These are phyloP conservation scores for Xylaria cubensis DNA, from an alignment of 495 filamentous ascomycete species.

Conservation along the genomic window DNA sequence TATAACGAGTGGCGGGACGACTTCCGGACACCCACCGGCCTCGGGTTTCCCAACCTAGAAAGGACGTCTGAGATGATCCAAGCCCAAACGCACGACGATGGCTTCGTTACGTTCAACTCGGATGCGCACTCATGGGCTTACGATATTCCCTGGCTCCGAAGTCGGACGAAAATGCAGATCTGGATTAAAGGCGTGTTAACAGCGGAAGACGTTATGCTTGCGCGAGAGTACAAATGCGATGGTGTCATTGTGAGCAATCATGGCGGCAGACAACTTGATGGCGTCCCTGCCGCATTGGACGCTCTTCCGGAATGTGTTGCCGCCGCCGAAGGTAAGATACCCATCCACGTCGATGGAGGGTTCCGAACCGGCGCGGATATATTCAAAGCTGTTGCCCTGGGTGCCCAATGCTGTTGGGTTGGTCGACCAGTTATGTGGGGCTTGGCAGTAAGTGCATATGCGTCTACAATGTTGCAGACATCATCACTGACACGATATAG, in stretches of 20 bases:
- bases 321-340: slow-evolving; percentile 44
- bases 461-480: background rate
- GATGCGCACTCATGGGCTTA: slow-evolving; percentile 42
- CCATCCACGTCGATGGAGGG: slow-evolving; percentile 43
- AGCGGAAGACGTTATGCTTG: slow-evolving; percentile 45
- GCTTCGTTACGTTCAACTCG: slow-evolving; percentile 41
- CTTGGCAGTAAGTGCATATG: slow-evolving; percentile 42
- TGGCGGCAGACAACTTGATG: slow-evolving; percentile 53
- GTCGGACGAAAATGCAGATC: slow-evolving; percentile 47
- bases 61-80: slow-evolving; percentile 9
- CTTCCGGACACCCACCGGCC: slow-evolving; percentile 21
- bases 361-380: slow-evolving; percentile 50
- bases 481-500: background rate
- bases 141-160: slow-evolving; percentile 45
- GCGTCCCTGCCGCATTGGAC: slow-evolving; percentile 53
- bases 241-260: slow-evolving; percentile 54
- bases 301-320: slow-evolving; percentile 51
- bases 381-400: slow-evolving; percentile 56
- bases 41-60: background rate
- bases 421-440: slow-evolving; percentile 51
- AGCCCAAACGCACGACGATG: slow-evolving; percentile 35
- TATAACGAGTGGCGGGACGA: slow-evolving; percentile 51
- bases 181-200: slow-evolving; percentile 52
- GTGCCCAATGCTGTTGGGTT: slow-evolving; percentile 49
- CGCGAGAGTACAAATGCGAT: slow-evolving; percentile 42